phyloP scores from a whole-genome alignment of 2,329 filamentous ascomycete genomes.

The Penicillium sp. region DNA sequence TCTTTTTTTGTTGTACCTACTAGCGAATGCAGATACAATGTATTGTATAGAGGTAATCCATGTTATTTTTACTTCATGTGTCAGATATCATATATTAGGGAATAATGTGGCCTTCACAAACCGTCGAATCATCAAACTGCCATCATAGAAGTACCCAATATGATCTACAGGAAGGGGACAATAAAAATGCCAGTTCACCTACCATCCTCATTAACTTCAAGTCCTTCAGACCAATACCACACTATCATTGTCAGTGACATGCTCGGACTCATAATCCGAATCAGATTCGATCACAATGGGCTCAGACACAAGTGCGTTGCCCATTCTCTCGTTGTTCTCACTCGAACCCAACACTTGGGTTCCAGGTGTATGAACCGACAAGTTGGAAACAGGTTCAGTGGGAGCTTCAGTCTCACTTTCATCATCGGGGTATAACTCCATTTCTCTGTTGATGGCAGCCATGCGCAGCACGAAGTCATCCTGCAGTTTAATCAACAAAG shows the following conservation, averaged over 20 bases:
- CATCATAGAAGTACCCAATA: neutral
- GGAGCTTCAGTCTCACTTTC: conserved; percentile 6
- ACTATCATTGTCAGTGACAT: conserved; percentile 6
- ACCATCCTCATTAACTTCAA: neutral
- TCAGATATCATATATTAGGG: neutral
- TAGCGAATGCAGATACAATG: conserved; percentile 11
- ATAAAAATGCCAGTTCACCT: neutral
- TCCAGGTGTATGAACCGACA: neutral
- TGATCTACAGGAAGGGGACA: neutral
- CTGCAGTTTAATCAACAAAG: conserved; percentile 67
- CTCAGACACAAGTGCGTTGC: neutral
- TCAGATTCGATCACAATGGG: conserved; percentile 5
- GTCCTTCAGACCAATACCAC: conserved; percentile 5
- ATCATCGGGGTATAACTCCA: conserved; percentile 18
- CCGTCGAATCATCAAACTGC: neutral
- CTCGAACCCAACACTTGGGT: neutral
- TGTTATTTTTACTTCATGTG: neutral
- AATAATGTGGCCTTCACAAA: neutral
- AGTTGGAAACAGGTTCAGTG: neutral
- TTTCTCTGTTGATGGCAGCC: conserved; percentile 59
- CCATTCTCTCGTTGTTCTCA: neutral
- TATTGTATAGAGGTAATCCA: conserved; percentile 5
- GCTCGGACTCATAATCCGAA: neutral
- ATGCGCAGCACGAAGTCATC: conserved; percentile 72
- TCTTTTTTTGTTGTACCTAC: conserved; percentile 5